Evolutionary conservation across 306 rosid species (phyloP).

Genomic region (Fragaria ananassa): DNA sequence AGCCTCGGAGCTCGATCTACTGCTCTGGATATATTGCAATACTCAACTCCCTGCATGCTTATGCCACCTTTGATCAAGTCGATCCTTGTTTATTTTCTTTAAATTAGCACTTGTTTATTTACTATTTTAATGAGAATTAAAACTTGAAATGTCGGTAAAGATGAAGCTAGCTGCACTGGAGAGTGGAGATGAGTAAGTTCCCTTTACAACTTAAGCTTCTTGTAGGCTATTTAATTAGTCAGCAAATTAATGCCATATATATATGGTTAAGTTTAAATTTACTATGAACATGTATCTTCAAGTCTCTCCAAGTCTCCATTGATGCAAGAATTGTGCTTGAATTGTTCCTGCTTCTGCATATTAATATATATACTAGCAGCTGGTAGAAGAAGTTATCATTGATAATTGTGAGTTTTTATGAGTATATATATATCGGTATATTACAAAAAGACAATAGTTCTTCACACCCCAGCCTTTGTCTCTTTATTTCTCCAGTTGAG

Average conservation of each 20-base stretch:
- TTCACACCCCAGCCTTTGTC: not conserved
- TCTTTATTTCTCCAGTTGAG: not conserved
- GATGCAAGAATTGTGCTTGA: not conserved
- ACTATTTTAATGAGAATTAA: not conserved
- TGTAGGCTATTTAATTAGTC: not conserved
- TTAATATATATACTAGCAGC: not conserved
- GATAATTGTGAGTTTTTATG: not conserved
- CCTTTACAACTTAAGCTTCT: not conserved
- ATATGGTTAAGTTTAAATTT: slow-evolving; percentile 1
- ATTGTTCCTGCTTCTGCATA: not conserved
- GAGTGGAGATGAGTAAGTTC: slow-evolving; percentile 14
- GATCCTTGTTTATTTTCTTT: slow-evolving; percentile 1
- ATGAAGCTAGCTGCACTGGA: slow-evolving; percentile 10
- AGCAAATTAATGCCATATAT: not conserved
- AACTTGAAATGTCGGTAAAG: not conserved
- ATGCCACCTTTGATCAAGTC: slow-evolving; percentile 10
- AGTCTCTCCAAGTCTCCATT: not conserved
- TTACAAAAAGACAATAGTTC: not conserved
- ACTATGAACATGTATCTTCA: not conserved
- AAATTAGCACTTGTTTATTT: slow-evolving; percentile 1
- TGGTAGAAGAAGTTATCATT: not conserved
- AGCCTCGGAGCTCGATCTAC: slow-evolving; percentile 6
- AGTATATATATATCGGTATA: not conserved
- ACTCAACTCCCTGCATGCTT: not conserved
- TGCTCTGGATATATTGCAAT: not conserved